These are phyloP conservation scores for Hibiscus syriacus DNA, from an alignment of 345 rosid genomes.

Conservation along the genomic window DNA sequence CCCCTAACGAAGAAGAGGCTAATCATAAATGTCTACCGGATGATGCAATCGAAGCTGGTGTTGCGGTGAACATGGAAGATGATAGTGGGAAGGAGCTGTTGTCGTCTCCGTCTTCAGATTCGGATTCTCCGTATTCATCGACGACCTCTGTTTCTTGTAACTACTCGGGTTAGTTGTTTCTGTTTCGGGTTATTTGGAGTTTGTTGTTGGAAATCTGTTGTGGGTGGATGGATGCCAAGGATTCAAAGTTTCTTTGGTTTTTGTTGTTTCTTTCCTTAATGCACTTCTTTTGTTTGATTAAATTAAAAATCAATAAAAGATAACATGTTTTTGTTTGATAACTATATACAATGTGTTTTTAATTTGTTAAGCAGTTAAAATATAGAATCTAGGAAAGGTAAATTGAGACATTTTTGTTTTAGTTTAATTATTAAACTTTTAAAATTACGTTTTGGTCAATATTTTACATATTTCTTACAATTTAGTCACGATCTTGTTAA, in stretches of 20 bases:
- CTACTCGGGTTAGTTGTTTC: slow-evolving; percentile 32
- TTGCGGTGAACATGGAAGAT: slow-evolving; percentile 8
- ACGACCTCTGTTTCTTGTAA: slow-evolving; percentile 46
- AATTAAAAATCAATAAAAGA: slow-evolving; percentile 8
- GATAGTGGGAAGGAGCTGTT: slow-evolving; percentile 23
- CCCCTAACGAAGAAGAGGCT: slow-evolving; percentile 10
- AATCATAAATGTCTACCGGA: slow-evolving; percentile 15
- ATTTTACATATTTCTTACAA: too few species aligned
- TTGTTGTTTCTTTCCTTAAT: neutral
- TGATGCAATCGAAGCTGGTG: slow-evolving; percentile 23
- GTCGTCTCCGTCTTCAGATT: slow-evolving; percentile 21
- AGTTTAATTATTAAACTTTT: too few species aligned
- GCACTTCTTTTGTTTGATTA: neutral
- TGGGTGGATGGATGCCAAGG: neutral
- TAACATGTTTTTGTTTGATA: too few species aligned
- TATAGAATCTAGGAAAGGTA: too few species aligned
- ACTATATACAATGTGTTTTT: too few species aligned
- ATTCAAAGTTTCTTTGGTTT: neutral
- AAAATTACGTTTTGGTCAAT: too few species aligned
- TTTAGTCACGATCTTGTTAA: too few species aligned
- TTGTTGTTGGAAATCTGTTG: slow-evolving; percentile 9
- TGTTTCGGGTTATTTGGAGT: slow-evolving; percentile 11
- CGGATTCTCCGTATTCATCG: slow-evolving; percentile 31
- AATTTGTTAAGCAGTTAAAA: too few species aligned
- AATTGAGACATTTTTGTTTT: too few species aligned